Conservation (phyloP, 768 basidiomycete species). For the Solioccasus polychromus region DNA sequence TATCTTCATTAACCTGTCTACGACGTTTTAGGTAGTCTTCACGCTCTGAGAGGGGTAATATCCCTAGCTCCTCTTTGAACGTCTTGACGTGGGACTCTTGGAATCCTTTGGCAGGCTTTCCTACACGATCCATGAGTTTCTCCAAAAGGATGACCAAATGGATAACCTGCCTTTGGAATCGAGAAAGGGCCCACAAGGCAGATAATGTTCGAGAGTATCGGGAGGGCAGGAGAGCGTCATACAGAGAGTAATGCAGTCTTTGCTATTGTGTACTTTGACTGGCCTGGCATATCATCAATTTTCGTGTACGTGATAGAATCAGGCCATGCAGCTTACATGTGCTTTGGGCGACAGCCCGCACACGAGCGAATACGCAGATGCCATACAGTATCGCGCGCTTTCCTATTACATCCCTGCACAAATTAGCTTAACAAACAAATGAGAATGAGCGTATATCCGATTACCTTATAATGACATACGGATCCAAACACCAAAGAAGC, state of each 20-base stretch:
- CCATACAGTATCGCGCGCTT: slow-evolving; percentile 30
- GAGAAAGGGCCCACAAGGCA: slow-evolving; percentile 27
- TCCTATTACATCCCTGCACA: slow-evolving; percentile 22
- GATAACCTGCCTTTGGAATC: slow-evolving; percentile 18
- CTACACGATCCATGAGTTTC: slow-evolving; percentile 14
- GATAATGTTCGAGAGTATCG: slow-evolving; percentile 17
- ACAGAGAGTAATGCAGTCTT: slow-evolving; percentile 7
- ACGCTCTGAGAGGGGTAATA: slow-evolving; percentile 13
- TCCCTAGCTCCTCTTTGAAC: slow-evolving; percentile 13
- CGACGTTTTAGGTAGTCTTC: slow-evolving; percentile 18
- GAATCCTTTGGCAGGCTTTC: slow-evolving; percentile 20
- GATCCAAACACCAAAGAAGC: slow-evolving; percentile 47
- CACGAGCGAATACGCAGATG: slow-evolving; percentile 34
- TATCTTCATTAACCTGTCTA: slow-evolving; percentile 7
- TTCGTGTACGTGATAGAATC: neutral
- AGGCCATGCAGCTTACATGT: slow-evolving; percentile 18
- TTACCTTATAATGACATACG: slow-evolving; percentile 40
- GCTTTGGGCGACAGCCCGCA: slow-evolving; percentile 22
- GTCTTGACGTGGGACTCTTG: slow-evolving; percentile 16
- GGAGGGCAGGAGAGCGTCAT: slow-evolving; percentile 8
- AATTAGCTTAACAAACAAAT: slow-evolving; percentile 1
- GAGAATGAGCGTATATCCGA: too few species aligned
- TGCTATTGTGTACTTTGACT: slow-evolving; percentile 12
- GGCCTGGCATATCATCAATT: slow-evolving; percentile 12
- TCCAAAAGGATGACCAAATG: neutral